Evolutionary conservation across 75 land plant species (phyloP).

Genomic region (Chamaecyparis obtusa): DNA sequence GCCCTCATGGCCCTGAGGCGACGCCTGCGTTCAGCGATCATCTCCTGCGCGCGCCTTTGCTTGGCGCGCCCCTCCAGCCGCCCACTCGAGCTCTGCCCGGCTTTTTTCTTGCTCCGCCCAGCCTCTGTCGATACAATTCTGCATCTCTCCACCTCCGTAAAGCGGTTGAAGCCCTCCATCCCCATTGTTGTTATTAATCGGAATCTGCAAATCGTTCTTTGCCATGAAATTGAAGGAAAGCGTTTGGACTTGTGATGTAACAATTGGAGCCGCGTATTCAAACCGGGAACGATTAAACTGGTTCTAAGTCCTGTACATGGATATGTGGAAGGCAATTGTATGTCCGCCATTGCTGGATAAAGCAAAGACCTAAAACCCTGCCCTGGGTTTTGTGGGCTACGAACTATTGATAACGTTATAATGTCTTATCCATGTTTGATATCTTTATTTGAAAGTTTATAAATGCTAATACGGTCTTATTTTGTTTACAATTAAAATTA

Average conservation of each 20-base stretch:
- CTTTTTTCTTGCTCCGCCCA: constrained; percentile 59
- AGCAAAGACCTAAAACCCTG: not conserved
- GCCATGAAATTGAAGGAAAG: not conserved
- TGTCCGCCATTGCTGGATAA: not conserved
- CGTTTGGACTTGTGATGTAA: not conserved
- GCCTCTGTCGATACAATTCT: constrained; percentile 20
- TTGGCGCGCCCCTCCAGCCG: constrained; percentile 54
- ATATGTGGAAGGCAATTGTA: not conserved
- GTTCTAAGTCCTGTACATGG: not conserved
- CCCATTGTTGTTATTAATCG: not conserved
- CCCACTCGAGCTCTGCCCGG: constrained; percentile 35
- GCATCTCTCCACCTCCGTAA: not conserved
- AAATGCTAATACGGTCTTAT: no score
- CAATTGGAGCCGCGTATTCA: not conserved
- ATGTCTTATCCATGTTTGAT: no score
- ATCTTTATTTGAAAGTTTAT: no score
- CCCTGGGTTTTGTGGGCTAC: not conserved
- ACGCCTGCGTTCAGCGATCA: constrained; percentile 24
- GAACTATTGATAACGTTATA: not conserved
- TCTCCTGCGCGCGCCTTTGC: constrained; percentile 36
- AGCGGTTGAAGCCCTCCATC: not conserved
- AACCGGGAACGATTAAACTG: not conserved
- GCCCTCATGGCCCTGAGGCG: constrained; percentile 35
- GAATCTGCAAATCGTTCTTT: not conserved
- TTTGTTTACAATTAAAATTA: no score